phyloP scores from a whole-genome alignment of 495 filamentous ascomycete species.

The Evernia prunastri region DNA sequence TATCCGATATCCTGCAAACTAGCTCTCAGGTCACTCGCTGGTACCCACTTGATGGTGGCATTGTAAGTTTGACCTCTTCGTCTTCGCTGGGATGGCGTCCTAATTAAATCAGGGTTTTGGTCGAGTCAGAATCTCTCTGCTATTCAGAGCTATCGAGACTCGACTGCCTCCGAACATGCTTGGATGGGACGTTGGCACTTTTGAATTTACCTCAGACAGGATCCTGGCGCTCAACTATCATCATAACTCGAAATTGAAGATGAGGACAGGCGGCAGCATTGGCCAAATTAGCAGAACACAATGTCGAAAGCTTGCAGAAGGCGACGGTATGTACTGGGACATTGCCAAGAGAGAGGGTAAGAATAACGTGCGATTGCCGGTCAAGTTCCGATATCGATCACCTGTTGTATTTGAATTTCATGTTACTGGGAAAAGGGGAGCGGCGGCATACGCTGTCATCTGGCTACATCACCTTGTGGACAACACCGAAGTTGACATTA shows the following conservation, averaged over 20 bases:
- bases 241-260: conserved; percentile 56
- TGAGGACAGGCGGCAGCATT: conserved; percentile 79
- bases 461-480: conserved; percentile 85
- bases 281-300: conserved; percentile 58
- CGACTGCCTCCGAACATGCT: conserved; percentile 72
- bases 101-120: conserved; percentile 69
- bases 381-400: conserved; percentile 81
- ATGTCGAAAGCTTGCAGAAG: conserved; percentile 50
- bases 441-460: conserved; percentile 67
- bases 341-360: conserved; percentile 50
- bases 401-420: conserved; percentile 87
- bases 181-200: conserved; percentile 90
- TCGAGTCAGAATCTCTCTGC: conserved; percentile 77
- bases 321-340: conserved; percentile 61
- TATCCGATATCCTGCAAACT: conserved; percentile 80
- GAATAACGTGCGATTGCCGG: conserved; percentile 65
- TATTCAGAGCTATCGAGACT: conserved; percentile 82
- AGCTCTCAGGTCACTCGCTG: conserved; percentile 70
- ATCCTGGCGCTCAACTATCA: conserved; percentile 55
- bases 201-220: conserved; percentile 69
- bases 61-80: conserved; percentile 30
- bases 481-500: conserved; percentile 64
- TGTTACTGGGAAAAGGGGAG: conserved; percentile 54
- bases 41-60: conserved; percentile 63
- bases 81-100: conserved; percentile 50